phyloP scores from a whole-genome alignment of 2,329 filamentous ascomycete genomes.

The Dryadomyces sulphureus region DNA sequence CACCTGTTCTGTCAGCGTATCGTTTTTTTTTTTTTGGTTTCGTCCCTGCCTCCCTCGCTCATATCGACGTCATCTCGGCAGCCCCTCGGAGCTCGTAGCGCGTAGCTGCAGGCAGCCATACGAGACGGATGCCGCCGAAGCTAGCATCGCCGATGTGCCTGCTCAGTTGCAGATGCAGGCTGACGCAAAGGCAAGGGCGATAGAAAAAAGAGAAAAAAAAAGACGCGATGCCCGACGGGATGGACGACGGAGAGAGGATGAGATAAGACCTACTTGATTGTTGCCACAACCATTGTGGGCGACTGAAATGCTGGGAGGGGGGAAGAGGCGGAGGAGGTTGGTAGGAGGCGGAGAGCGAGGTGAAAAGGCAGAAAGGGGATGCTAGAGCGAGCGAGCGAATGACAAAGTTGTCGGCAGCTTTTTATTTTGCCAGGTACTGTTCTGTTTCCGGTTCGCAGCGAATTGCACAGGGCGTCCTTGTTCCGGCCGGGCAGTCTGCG shows the following conservation, averaged over 20 bases:
- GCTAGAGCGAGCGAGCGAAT: not conserved
- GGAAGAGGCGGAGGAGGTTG: too few relatives aligned
- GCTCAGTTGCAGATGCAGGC: too few relatives aligned
- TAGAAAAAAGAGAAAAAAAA: not conserved
- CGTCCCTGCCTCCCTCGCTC: too few relatives aligned
- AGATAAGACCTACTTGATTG: conserved; percentile 40
- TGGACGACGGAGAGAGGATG: conserved; percentile 1
- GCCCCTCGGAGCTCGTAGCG: too few relatives aligned
- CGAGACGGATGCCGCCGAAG: too few relatives aligned
- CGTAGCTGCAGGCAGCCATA: too few relatives aligned
- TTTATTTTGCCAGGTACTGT: not conserved
- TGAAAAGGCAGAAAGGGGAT: not conserved
- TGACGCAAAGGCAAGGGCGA: too few relatives aligned
- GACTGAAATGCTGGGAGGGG: conserved; percentile 12
- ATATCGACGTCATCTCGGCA: not conserved
- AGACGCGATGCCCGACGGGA: not conserved
- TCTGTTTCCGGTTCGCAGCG: not conserved
- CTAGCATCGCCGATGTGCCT: too few relatives aligned
- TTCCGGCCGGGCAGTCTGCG: too few relatives aligned
- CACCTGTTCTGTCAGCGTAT: conserved; percentile 43
- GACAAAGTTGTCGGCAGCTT: not conserved
- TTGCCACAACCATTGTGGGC: conserved; percentile 45
- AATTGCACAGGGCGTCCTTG: not conserved
- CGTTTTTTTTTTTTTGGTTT: not conserved
- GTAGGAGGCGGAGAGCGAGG: too few relatives aligned